Base-by-base conservation (phyloP, 768 basidiomycete species). In the Suillus fuscotomentosus region DNA sequence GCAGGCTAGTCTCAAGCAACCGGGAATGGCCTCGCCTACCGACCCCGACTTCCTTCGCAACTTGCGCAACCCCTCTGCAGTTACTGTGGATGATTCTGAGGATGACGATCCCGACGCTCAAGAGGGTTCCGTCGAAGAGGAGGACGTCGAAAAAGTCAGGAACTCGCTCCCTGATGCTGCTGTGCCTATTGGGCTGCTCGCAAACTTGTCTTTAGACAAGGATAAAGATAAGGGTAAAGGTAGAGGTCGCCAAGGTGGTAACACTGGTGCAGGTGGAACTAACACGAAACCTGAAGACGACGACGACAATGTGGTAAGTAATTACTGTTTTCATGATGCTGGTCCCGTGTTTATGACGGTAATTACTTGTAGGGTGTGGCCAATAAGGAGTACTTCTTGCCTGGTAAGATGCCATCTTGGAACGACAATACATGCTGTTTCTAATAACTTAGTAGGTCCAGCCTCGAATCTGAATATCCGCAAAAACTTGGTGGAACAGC, bases 301-400 rank as follows among this genome's bases (percentile, higher is more conserved):
- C 57, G 88, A 91, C 65, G 83, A 90, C 61, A 85, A 89, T 64
- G 84, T 91, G 66, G 88, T 79, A 80, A 75, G 74, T 78, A 47
- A 42, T 51, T 43, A 42, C 27, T 70, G 45, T 59, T 39, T 51
- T 57, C 61, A 38, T 60, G 45, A 60, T 17, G 6, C 13, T 22
- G 14, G 27, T 41, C 39, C 3, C 59, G 10, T 54, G 13, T 43
- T 50, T 41, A 53, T 63, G 59, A 60, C 63, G 60, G 72, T 62
- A 51, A 31, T 73, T 14, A 36, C 59, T 57, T 64, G 47, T 71
- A 91, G 89, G 92, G 92, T 24, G 88, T 93, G 24, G 92, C 92
- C 39, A 92, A 90, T 73, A 88, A 86, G 71, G 85, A 82, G 59
- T 94, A 88, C 70, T 94, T 93, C 78, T 82, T 85, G 83, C 92